A percentile compares a stretch with the other conserved stretches of the same genome.
phyloP scores from a whole-genome alignment of 176 grass and related monocot species.

The Thalia dealbata region DNA sequence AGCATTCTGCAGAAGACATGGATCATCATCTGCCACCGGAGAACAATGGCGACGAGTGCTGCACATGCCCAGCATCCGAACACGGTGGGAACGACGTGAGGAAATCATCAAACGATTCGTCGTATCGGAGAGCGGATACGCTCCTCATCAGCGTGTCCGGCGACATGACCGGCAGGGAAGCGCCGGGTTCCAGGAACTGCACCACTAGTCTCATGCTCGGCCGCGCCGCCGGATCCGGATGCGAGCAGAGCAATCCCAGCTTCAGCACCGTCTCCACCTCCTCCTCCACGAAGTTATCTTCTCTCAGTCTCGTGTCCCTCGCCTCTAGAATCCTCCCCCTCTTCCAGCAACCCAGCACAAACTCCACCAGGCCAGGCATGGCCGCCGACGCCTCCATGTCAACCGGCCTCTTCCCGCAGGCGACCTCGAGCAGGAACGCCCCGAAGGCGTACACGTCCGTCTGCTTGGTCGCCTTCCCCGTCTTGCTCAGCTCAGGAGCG shows the following conservation, averaged over 20 bases:
- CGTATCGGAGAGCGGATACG: slow-evolving; percentile 1
- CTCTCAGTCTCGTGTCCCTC: slow-evolving; percentile 8
- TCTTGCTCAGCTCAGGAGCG: slow-evolving; percentile 19
- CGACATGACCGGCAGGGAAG: neutral
- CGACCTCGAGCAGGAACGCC: slow-evolving; percentile 26
- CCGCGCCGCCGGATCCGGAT: slow-evolving; percentile 1
- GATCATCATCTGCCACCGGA: neutral
- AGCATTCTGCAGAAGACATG: too few relatives aligned
- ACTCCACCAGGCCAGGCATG: slow-evolving; percentile 12
- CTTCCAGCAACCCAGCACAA: slow-evolving; percentile 21
- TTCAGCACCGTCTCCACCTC: slow-evolving; percentile 24
- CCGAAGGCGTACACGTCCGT: slow-evolving; percentile 30
- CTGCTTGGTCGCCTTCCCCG: slow-evolving; percentile 15
- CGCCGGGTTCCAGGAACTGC: slow-evolving; percentile 21
- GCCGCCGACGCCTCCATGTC: neutral
- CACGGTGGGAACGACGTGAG: neutral
- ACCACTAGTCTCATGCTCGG: slow-evolving; percentile 24
- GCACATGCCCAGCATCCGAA: neutral
- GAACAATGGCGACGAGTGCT: neutral
- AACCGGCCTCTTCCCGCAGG: slow-evolving; percentile 18
- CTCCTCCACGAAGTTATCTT: neutral
- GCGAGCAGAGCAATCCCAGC: slow-evolving; percentile 27
- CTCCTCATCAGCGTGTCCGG: slow-evolving; percentile 20
- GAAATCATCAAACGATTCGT: slow-evolving; percentile 20
- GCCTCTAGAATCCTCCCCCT: slow-evolving; percentile 1